Evolutionary conservation across 2,329 filamentous ascomycete species (phyloP).

Genomic region (Xylariaceae sp.): DNA sequence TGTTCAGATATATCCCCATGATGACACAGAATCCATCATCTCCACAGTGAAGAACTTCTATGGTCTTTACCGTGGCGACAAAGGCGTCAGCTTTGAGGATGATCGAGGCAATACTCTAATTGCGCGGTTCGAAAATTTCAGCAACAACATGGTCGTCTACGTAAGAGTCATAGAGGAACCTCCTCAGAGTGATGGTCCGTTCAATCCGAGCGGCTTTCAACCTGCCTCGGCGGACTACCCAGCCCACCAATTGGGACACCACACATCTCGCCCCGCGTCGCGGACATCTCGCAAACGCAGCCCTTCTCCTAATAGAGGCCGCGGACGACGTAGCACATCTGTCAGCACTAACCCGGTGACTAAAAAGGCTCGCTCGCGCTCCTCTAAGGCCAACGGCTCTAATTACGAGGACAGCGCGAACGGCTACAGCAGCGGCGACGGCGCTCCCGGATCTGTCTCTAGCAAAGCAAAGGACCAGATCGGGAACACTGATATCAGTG

Average conservation of each 20-base stretch:
- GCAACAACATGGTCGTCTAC: conserved; percentile 87
- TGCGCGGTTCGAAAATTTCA: conserved; percentile 93
- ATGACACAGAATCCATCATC: conserved; percentile 96
- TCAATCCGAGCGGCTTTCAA: conserved; percentile 53
- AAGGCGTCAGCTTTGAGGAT: conserved; percentile 94
- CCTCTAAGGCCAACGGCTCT: conserved; percentile 63
- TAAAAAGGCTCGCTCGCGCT: conserved; percentile 69
- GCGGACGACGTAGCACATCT: conserved; percentile 75
- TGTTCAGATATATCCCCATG: conserved; percentile 90
- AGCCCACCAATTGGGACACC: conserved; percentile 53
- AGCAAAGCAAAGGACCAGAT: conserved; percentile 81
- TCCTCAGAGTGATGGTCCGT: conserved; percentile 42
- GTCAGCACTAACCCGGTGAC: conserved; percentile 51
- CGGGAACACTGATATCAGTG: conserved; percentile 93
- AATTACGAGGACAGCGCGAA: conserved; percentile 68
- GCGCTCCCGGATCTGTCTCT: conserved; percentile 71
- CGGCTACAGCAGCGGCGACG: conserved; percentile 85
- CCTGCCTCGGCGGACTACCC: conserved; percentile 50
- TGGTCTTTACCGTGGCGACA: conserved; percentile 80
- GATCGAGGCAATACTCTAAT: conserved; percentile 86
- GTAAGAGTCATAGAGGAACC: conserved; percentile 76
- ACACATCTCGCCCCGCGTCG: conserved; percentile 66
- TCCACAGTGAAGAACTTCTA: conserved; percentile 99
- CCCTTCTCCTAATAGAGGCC: conserved; percentile 66
- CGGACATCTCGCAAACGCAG: conserved; percentile 74